Evolutionary conservation across 2,329 filamentous ascomycete species (phyloP).

Genomic region (Blastomyces emzantsi): DNA sequence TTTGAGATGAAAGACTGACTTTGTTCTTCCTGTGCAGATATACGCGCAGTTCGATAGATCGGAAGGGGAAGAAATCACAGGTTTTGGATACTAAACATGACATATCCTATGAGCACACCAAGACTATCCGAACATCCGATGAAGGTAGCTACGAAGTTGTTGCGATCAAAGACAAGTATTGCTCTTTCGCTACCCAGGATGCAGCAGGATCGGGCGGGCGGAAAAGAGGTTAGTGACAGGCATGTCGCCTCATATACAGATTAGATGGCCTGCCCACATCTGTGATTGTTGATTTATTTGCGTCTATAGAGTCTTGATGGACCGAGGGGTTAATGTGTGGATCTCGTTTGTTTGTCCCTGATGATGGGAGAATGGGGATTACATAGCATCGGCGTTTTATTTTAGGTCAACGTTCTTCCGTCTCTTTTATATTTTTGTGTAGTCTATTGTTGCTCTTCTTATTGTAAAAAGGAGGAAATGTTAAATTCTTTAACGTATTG

Average conservation of each 20-base stretch:
- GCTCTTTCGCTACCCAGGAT: slow-evolving; percentile 71
- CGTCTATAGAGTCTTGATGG: neutral
- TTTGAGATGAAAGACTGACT: neutral
- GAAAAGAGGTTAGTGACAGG: slow-evolving; percentile 4
- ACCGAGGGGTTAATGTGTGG: neutral
- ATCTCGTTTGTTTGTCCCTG: neutral
- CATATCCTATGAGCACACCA: slow-evolving; percentile 68
- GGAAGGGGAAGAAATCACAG: slow-evolving; percentile 64
- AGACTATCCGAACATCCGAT: slow-evolving; percentile 75
- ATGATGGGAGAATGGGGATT: neutral
- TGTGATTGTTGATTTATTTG: neutral
- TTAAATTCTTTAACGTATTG: neutral
- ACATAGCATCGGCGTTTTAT: slow-evolving; percentile 11
- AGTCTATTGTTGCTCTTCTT: neutral
- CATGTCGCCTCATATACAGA: neutral
- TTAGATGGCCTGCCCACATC: neutral
- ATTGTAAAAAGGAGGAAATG: neutral
- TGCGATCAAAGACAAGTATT: slow-evolving; percentile 87
- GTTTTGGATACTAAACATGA: slow-evolving; percentile 90
- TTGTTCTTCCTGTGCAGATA: slow-evolving; percentile 43
- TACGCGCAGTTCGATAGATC: slow-evolving; percentile 78
- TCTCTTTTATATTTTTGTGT: neutral
- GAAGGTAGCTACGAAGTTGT: slow-evolving; percentile 98
- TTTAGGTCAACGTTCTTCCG: slow-evolving; percentile 9
- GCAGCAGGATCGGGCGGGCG: slow-evolving; percentile 33